Percentiles rank a stretch among this genome's conserved stretches.
phyloP scores from a whole-genome alignment of 2,329 filamentous ascomycete species.

The Colletotrichum siamense region DNA sequence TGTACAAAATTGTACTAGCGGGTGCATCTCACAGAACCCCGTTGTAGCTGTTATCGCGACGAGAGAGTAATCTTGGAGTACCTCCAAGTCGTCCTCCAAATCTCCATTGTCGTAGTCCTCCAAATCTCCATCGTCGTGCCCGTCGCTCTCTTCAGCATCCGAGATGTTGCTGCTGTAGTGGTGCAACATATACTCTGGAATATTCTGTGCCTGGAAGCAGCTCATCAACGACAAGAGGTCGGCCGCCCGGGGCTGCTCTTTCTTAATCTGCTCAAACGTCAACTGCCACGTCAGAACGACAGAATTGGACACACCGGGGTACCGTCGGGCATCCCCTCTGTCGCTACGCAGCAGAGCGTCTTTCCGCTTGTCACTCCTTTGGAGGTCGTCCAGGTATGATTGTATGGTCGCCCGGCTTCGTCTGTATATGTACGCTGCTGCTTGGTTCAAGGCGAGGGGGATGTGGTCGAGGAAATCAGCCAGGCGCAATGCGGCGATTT shows the following conservation, averaged over 20 bases:
- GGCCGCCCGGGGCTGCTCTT: constrained; percentile 36
- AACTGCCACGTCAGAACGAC: constrained; percentile 33
- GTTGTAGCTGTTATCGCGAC: constrained; percentile 25
- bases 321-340: background rate
- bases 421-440: background rate
- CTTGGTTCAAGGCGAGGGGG: constrained; percentile 39
- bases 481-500: background rate
- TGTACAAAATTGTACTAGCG: constrained; percentile 37
- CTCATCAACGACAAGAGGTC: constrained; percentile 51
- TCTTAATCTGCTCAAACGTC: constrained; percentile 37
- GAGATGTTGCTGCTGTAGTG: background rate
- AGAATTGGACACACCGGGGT: constrained; percentile 27
- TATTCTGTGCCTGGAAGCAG: constrained; percentile 49
- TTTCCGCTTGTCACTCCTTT: constrained; percentile 25
- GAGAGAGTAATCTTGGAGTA: constrained; percentile 41
- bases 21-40: constrained; percentile 45
- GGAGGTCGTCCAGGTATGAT: constrained; percentile 33
- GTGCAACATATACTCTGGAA: constrained; percentile 23
- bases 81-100: constrained; percentile 29
- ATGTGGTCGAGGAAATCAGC: constrained; percentile 32
- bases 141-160: background rate
- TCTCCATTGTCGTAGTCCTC: background rate
- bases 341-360: constrained; percentile 26
- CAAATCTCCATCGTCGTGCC: too few relatives aligned
- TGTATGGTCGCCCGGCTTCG: constrained; percentile 18